Conservation (phyloP, 2,329 filamentous ascomycete genomes). For the Pezicula rhizophila region DNA sequence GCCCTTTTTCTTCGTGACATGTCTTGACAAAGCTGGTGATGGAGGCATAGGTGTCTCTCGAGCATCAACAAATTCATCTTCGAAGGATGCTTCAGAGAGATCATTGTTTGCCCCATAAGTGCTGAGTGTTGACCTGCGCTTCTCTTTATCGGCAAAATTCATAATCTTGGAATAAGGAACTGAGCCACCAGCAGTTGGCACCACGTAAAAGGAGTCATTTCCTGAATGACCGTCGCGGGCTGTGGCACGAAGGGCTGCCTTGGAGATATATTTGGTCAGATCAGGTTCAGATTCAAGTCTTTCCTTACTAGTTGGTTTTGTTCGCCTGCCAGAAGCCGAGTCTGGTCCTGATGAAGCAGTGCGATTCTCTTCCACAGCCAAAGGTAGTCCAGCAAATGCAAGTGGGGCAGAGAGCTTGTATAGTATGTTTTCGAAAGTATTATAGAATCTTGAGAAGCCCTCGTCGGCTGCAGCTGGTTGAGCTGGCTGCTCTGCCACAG, state of each 20-base stretch:
- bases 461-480: slow-evolving; percentile 40
- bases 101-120: slow-evolving; percentile 31
- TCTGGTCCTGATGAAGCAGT: slow-evolving; percentile 31
- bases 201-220: slow-evolving; percentile 85
- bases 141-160: slow-evolving; percentile 61
- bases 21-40: slow-evolving; percentile 35
- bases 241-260: slow-evolving; percentile 75
- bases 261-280: slow-evolving; percentile 76
- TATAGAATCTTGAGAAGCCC: slow-evolving; percentile 87
- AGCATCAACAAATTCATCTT: slow-evolving; percentile 90
- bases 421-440: slow-evolving; percentile 81
- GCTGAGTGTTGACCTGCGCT: slow-evolving; percentile 50
- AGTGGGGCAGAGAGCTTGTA: slow-evolving; percentile 84
- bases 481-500: slow-evolving; percentile 22
- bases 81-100: slow-evolving; percentile 49
- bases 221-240: slow-evolving; percentile 58
- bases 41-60: slow-evolving; percentile 49
- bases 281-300: slow-evolving; percentile 57
- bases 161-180: slow-evolving; percentile 90
- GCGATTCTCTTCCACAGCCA: slow-evolving; percentile 48
- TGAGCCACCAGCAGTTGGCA: slow-evolving; percentile 85
- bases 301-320: slow-evolving; percentile 14
- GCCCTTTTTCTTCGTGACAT: slow-evolving; percentile 29
- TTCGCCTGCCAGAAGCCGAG: slow-evolving; percentile 29
- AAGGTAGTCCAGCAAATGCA: slow-evolving; percentile 85